phyloP scores from a whole-genome alignment of 257 asterid species.

The Mentha longifolia region DNA sequence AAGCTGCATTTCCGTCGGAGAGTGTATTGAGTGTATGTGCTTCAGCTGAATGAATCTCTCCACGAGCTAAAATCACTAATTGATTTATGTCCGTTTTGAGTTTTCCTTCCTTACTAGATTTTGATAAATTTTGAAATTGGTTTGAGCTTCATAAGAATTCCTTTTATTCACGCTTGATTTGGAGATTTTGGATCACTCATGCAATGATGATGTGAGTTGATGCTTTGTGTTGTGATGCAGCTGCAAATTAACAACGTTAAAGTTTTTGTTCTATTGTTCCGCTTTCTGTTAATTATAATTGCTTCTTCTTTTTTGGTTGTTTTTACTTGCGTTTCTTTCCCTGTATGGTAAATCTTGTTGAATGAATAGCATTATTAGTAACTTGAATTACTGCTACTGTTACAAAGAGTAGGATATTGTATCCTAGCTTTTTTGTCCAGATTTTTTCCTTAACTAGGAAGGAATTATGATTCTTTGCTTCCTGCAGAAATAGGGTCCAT shows the following conservation, averaged over 20 bases:
- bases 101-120: too few species aligned
- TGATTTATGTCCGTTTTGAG: not conserved
- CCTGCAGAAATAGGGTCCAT: not conserved
- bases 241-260: too few species aligned
- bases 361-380: too few species aligned
- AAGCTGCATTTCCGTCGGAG: too few species aligned
- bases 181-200: conserved; percentile 39
- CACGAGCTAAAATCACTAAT: not conserved
- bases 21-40: too few species aligned
- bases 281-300: too few species aligned
- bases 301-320: too few species aligned
- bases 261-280: too few species aligned
- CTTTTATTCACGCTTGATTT: not conserved
- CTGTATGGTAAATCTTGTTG: too few species aligned
- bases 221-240: conserved; percentile 30
- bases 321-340: too few species aligned
- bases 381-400: too few species aligned
- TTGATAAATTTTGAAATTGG: too few species aligned
- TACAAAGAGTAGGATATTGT: not conserved
- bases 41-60: not conserved
- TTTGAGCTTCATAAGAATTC: not conserved
- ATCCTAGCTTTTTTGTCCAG: not conserved
- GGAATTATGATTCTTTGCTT: not conserved
- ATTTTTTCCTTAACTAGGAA: not conserved
- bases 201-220: conserved; percentile 43